Evolutionary conservation across 768 basidiomycete genomes (phyloP).

Genomic region (Podaxis sp.): DNA sequence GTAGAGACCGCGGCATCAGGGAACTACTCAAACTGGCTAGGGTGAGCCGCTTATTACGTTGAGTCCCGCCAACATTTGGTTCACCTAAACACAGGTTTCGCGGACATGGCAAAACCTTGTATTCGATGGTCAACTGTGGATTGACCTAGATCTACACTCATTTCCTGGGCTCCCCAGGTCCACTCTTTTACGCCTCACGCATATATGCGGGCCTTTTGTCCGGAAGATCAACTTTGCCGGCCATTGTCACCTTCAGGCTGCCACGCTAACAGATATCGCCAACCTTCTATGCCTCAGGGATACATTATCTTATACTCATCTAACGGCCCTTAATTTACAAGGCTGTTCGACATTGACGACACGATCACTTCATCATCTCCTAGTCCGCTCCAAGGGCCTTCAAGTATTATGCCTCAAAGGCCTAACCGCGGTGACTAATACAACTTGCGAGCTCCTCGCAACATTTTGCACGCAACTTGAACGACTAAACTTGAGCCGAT

Average conservation of each 20-base stretch:
- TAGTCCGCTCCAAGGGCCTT: slow-evolving; percentile 60
- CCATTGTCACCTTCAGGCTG: slow-evolving; percentile 45
- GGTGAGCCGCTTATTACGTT: slow-evolving; percentile 40
- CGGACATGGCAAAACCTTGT: slow-evolving; percentile 70
- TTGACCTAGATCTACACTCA: slow-evolving; percentile 52
- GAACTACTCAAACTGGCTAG: slow-evolving; percentile 78
- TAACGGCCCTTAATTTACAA: slow-evolving; percentile 65
- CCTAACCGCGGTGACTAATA: slow-evolving; percentile 62
- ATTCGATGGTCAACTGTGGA: slow-evolving; percentile 88
- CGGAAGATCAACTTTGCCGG: slow-evolving; percentile 59
- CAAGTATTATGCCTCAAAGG: slow-evolving; percentile 62
- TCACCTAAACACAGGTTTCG: slow-evolving; percentile 51
- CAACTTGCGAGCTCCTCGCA: slow-evolving; percentile 66
- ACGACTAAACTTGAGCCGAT: slow-evolving; percentile 68
- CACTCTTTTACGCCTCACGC: slow-evolving; percentile 49
- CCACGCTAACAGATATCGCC: slow-evolving; percentile 48
- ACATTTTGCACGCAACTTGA: slow-evolving; percentile 51
- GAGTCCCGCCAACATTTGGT: slow-evolving; percentile 8
- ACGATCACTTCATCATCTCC: slow-evolving; percentile 62
- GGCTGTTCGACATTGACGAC: slow-evolving; percentile 69
- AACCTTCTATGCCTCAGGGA: slow-evolving; percentile 46
- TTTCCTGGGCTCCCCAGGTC: slow-evolving; percentile 54
- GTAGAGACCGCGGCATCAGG: slow-evolving; percentile 65
- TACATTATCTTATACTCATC: slow-evolving; percentile 51
- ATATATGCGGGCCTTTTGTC: slow-evolving; percentile 61